Evolutionary conservation across 805 yeast species (phyloP).

Genomic region (Saturnispora ahearnii): DNA sequence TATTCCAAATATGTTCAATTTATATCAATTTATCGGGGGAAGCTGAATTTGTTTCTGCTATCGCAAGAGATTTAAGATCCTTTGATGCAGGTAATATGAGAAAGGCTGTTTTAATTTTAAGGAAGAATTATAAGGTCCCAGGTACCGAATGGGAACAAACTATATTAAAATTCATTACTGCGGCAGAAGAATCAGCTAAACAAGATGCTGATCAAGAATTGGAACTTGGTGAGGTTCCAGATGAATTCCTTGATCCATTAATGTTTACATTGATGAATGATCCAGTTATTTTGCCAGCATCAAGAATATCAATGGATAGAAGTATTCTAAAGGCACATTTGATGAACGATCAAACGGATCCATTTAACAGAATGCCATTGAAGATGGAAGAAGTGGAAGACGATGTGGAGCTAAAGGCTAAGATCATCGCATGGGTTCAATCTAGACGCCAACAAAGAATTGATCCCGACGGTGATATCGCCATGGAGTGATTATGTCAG

Average conservation of each 20-base stretch:
- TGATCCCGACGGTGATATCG: slow-evolving; percentile 21
- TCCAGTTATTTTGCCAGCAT: slow-evolving; percentile 89
- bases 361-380: slow-evolving; percentile 89
- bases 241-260: slow-evolving; percentile 92
- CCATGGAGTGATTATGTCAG: slow-evolving; percentile 12
- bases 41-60: slow-evolving; percentile 62
- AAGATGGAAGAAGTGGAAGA: slow-evolving; percentile 82
- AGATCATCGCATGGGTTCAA: slow-evolving; percentile 50
- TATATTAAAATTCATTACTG: slow-evolving; percentile 47
- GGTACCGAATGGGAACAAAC: slow-evolving; percentile 40
- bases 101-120: slow-evolving; percentile 62
- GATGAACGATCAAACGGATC: slow-evolving; percentile 92
- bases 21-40: slow-evolving; percentile 64
- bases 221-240: slow-evolving; percentile 91
- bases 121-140: slow-evolving; percentile 41
- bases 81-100: slow-evolving; percentile 57
- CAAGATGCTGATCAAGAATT: slow-evolving; percentile 74
- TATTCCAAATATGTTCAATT: slow-evolving; percentile 63
- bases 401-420: slow-evolving; percentile 55
- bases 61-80: slow-evolving; percentile 88
- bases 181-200: slow-evolving; percentile 52
- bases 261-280: slow-evolving; percentile 95
- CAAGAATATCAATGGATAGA: slow-evolving; percentile 77
- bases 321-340: slow-evolving; percentile 90
- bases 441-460: slow-evolving; percentile 26